Base-by-base conservation (phyloP, 2,329 filamentous ascomycete genomes). In the Raffaelea albimanens region DNA sequence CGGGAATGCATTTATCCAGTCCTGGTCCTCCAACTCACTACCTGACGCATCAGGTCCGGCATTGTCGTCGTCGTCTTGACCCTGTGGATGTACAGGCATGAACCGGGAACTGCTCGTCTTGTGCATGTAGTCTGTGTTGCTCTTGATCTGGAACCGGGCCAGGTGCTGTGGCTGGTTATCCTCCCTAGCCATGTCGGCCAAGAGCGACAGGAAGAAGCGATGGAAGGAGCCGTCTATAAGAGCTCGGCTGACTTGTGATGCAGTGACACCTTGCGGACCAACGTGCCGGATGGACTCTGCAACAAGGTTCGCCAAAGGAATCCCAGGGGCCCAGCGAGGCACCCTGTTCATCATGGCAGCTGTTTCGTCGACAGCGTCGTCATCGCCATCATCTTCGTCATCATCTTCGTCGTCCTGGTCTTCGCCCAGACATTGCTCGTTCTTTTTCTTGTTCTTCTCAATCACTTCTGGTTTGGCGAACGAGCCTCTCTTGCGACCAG, bases 151-250 rank as follows among this genome's bases (percentile, higher is more conserved):
- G 25, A 71, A 64, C 19, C 66, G 62, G 25, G 60, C 55, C 36
- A 72, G 56, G 44, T 70, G 63, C 14, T 55, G 42, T 18, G 69
- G 68, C 48, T 72, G 68, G n/a, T 57, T 57, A 31, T 64, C 58
- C 4, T 56, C 55, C 33, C 57, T 55, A 51, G 66, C 56, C 40
- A 64, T 51, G 45, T 58, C 60, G 3, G 55, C 54, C 39, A 65
- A 50, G 33, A 60, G 55, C 36, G 57, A 61, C 36, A 60, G 60
- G 33, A 67, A 57, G 48, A 65, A 65, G 7, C 64, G 60, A 3
- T 58, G 56, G 50, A 67, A 67, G 7, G 58, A 56, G 40, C 59
- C 57, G 23, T 64, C 65, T 29, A 67, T 56, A 1, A 64, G 64
- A 7, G 60, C 58, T 19, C 57, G 58, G 48, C 62, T 62, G 44